A percentile compares a stretch with the other conserved stretches of the same genome.
phyloP scores from a whole-genome alignment of 345 rosid genomes.

The Aquilaria sinensis region DNA sequence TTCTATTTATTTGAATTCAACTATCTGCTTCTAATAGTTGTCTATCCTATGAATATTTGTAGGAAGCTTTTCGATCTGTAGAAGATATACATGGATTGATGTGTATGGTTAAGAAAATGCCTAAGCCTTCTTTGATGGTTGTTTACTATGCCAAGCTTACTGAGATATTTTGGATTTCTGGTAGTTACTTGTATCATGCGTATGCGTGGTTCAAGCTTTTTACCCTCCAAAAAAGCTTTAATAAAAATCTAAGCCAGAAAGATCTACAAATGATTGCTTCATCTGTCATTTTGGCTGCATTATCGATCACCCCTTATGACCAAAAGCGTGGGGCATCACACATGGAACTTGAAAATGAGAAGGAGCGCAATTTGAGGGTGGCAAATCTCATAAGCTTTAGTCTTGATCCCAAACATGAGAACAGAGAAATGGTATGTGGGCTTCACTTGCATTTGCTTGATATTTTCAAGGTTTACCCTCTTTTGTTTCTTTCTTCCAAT shows the following conservation, averaged over 20 bases:
- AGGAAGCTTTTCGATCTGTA: constrained; percentile 96
- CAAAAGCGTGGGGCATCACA: constrained; percentile 64
- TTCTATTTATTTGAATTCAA: not conserved
- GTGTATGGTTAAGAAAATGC: constrained; percentile 95
- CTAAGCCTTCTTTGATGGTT: constrained; percentile 87
- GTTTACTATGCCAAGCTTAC: constrained; percentile 93
- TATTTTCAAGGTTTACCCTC: not conserved
- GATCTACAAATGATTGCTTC: constrained; percentile 94
- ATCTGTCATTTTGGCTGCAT: constrained; percentile 88
- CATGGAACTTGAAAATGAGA: constrained; percentile 83
- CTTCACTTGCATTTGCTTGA: constrained; percentile 8
- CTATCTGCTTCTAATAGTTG: not conserved
- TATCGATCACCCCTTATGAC: constrained; percentile 77
- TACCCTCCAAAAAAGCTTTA: constrained; percentile 88
- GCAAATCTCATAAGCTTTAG: constrained; percentile 92
- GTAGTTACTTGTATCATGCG: constrained; percentile 91
- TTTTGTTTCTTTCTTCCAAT: not conserved
- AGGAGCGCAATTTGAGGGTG: constrained; percentile 88
- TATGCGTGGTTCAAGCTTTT: constrained; percentile 98
- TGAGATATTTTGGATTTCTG: constrained; percentile 92
- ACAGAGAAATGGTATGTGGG: constrained; percentile 66
- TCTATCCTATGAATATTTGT: constrained; percentile 17
- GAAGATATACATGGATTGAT: constrained; percentile 95
- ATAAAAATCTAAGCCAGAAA: constrained; percentile 91
- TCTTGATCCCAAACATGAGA: constrained; percentile 80